Base-by-base conservation (phyloP, 192 early-diverging fungal genomes). In the Umbelopsis ramanniana region DNA sequence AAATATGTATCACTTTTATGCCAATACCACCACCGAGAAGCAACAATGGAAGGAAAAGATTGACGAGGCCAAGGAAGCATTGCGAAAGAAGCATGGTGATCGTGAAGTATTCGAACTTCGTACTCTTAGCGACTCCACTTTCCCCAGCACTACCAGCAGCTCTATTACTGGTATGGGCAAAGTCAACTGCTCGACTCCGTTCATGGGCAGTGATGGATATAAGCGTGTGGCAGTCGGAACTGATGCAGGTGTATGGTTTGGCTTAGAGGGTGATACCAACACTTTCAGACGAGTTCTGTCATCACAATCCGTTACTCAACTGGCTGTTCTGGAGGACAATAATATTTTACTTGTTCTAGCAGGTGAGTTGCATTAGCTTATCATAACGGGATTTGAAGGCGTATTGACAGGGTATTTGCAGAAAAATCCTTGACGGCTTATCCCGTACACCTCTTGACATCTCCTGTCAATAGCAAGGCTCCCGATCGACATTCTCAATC, bases 1-100 rank as follows among this genome's bases (percentile, higher is more conserved):
- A 1, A 88, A 88, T 66, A 76, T 84, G 2, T 80, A 84, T 66
- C 91, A 90, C 0, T 81, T 98, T 53, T 91, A 90, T 57, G 93
- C 93, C 6, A 80, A 84, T 22, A 90, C 89, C 67, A 74, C 84
- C 23, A 88, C 90, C 1, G 93, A 92, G 55, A 86, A 91, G 22
- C 83, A 87, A 69, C 83, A 92, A 46, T 98, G 96, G 95, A 84
- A 89, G 50, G 89, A 94, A 55, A 86, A 88, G 53, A 95, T 98
- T 68, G 85, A 89, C 55, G 83, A 89, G 37, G 87, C 90, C 57
- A 89, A 87, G 55, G 69, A 63, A 33, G 29, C 67, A 6, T 54
- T 87, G 26, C 74, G 74, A 22, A 79, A 76, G 0, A 68, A 79
- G 50, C 72, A 84, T 33, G 77, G 73, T 17, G 70, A 79, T 52